Evolutionary conservation across 257 asterid genomes (phyloP), one percentile per base, ranked within the genome.

Genomic region (Solanum virginianum): DNA sequence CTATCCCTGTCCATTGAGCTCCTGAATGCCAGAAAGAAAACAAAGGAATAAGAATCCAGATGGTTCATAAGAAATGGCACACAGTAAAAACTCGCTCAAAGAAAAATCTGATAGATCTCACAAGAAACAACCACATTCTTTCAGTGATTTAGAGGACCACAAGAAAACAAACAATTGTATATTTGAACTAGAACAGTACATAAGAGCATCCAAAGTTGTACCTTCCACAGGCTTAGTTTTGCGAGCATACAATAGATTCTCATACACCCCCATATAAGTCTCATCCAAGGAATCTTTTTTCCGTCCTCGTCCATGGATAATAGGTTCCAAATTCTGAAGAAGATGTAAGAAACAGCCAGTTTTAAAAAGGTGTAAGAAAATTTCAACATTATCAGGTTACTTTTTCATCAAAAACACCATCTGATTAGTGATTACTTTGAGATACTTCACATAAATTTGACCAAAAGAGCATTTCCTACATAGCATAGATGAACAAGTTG

Each of bases 1-100:
- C 99, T 89, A 95, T 94, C 70, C 99, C 99, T n/a, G 99, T 96
- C 99, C 99, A 96, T 90, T 95, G 99, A 84, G 99, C 99, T 88
- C 98, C 99, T 96, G 77, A 47, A 51, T 6, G 20, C 65, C 68
- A 32, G 39, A n/a, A 83, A 32, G 65, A 49, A 43, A 32, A 53
- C 5, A 83, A 12, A 43, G 80, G 65, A 53, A 26, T 5, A 16
- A 26, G 59, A 79, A 18, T 0, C 63, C 49, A 53, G 29, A 79
- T 53, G 65, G n/a, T 79, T 10, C 49, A 53, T 53, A 53, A 24
- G 65, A 79, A 17, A 29, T 9, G 18, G 49, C 65, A 53, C 15
- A 43, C 29, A 8, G 51, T 36, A 39, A 69, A 41, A 39, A 32
- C 53, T 69, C 51, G 9, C 16, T 17, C 51, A 70, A 41, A 16